Percentiles rank a stretch among this genome's conserved stretches.
These are phyloP conservation scores for Neltuma alba DNA, from an alignment of 306 rosid genomes.

Conservation along the genomic window DNA sequence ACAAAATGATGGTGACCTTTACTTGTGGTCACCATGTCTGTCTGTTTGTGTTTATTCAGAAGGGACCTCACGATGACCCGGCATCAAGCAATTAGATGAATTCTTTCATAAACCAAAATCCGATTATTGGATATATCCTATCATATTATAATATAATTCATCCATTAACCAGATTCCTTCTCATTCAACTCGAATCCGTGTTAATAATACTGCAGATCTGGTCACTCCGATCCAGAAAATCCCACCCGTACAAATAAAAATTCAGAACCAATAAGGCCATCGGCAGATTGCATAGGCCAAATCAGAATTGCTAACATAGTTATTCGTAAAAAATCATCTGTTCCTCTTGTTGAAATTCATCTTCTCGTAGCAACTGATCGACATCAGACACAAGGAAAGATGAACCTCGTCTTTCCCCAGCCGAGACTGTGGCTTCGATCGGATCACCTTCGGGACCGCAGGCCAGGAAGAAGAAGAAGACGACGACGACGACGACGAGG, in stretches of 20 bases:
- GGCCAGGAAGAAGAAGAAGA: too few relatives aligned
- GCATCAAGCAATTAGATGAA: not conserved
- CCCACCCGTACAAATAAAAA: not conserved
- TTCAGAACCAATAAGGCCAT: slow-evolving; percentile 3
- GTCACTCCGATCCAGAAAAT: not conserved
- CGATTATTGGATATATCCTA: not conserved
- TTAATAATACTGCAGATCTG: slow-evolving; percentile 37
- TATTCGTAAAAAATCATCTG: slow-evolving; percentile 38
- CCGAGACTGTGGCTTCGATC: slow-evolving; percentile 45
- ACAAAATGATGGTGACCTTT: not conserved
- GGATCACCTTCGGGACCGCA: slow-evolving; percentile 42
- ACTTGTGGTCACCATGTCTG: not conserved
- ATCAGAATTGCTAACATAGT: not conserved
- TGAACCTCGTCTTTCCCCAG: slow-evolving; percentile 80
- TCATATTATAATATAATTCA: not conserved
- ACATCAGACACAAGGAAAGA: slow-evolving; percentile 68
- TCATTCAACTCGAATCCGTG: slow-evolving; percentile 11
- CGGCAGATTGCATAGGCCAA: not conserved
- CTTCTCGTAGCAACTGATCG: slow-evolving; percentile 75
- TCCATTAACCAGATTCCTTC: not conserved
- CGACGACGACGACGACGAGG: slow-evolving; percentile 24
- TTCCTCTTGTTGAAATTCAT: slow-evolving; percentile 58
- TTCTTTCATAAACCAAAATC: too few relatives aligned
- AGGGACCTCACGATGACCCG: not conserved
- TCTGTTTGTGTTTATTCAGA: not conserved